Conservation (phyloP, 1,284 basidiomycete genomes). For the Heterobasidion irregulare region DNA sequence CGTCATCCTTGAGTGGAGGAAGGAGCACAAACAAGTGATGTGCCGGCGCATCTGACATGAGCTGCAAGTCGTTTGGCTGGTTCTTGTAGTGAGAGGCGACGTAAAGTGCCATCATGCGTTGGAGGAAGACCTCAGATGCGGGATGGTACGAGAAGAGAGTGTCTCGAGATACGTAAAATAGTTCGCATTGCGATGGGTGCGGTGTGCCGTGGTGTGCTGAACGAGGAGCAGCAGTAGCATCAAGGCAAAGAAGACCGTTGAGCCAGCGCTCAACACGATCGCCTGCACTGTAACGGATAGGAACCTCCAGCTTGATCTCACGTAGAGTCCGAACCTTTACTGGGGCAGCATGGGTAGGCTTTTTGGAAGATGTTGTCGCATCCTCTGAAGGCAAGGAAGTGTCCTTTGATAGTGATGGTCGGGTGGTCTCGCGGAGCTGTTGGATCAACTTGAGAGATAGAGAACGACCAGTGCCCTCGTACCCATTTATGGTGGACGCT, state of each 20-base stretch:
- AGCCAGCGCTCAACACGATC: constrained; percentile 96
- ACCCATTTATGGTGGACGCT: constrained; percentile 98
- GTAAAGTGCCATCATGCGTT: constrained; percentile 97
- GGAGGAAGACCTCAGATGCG: constrained; percentile 93
- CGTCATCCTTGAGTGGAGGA: constrained; percentile 84
- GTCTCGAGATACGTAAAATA: constrained; percentile 95
- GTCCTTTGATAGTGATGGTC: constrained; percentile 61
- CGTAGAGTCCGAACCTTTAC: constrained; percentile 75
- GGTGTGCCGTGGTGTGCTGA: constrained; percentile 75
- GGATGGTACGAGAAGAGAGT: constrained; percentile 97
- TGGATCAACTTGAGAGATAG: constrained; percentile 97
- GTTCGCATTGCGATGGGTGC: constrained; percentile 89
- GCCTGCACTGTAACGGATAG: constrained; percentile 86
- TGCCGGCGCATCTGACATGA: constrained; percentile 94
- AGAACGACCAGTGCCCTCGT: constrained; percentile 97
- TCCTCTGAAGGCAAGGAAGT: constrained; percentile 19
- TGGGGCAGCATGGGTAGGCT: constrained; percentile 37
- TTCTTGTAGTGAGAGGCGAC: constrained; percentile 99
- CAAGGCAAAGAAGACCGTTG: constrained; percentile 86
- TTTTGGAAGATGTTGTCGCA: constrained; percentile 45
- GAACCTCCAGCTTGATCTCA: constrained; percentile 93
- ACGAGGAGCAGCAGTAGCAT: constrained; percentile 71
- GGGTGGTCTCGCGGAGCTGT: constrained; percentile 87
- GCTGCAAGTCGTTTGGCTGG: constrained; percentile 95
- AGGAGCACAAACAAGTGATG: constrained; percentile 96